These are phyloP conservation scores for Neospermospora avenae DNA, from an alignment of 2,329 filamentous ascomycete species.

Conservation along the genomic window DNA sequence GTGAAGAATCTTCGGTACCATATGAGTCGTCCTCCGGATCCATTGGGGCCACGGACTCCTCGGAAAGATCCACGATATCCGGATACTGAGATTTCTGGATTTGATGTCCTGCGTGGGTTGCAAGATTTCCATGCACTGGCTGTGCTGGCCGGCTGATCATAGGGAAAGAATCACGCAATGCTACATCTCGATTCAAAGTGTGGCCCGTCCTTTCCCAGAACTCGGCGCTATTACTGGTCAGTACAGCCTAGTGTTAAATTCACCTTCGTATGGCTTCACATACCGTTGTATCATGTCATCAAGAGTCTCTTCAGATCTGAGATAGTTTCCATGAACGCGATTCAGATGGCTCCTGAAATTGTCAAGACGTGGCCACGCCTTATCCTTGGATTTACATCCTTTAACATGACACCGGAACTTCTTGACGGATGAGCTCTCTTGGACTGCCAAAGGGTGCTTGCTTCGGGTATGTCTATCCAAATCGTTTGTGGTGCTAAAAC, in stretches of 20 bases:
- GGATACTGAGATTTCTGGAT: constrained; percentile 21
- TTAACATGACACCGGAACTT: constrained; percentile 58
- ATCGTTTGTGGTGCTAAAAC: constrained; percentile 80
- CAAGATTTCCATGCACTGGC: background rate
- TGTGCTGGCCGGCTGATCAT: constrained; percentile 5
- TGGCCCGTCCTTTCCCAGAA: constrained; percentile 19
- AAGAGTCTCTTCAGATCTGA: constrained; percentile 37
- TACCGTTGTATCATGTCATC: constrained; percentile 47
- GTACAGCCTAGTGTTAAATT: background rate
- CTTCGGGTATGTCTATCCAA: constrained; percentile 74
- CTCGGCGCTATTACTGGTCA: constrained; percentile 19
- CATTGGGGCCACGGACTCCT: constrained; percentile 19
- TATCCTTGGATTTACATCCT: constrained; percentile 56
- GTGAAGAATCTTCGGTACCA: constrained; percentile 6
- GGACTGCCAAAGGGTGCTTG: constrained; percentile 55
- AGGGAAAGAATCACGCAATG: constrained; percentile 1
- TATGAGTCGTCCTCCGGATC: constrained; percentile 15
- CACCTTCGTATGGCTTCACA: constrained; percentile 20
- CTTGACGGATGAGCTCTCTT: constrained; percentile 44
- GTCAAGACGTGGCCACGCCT: constrained; percentile 77
- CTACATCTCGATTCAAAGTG: constrained; percentile 15
- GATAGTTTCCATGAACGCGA: constrained; percentile 55
- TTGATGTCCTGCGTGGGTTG: constrained; percentile 3
- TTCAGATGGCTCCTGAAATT: constrained; percentile 81
- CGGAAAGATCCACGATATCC: constrained; percentile 20